Conservation (phyloP, 2,329 filamentous ascomycete genomes). For the Paramyrothecium roridum region DNA sequence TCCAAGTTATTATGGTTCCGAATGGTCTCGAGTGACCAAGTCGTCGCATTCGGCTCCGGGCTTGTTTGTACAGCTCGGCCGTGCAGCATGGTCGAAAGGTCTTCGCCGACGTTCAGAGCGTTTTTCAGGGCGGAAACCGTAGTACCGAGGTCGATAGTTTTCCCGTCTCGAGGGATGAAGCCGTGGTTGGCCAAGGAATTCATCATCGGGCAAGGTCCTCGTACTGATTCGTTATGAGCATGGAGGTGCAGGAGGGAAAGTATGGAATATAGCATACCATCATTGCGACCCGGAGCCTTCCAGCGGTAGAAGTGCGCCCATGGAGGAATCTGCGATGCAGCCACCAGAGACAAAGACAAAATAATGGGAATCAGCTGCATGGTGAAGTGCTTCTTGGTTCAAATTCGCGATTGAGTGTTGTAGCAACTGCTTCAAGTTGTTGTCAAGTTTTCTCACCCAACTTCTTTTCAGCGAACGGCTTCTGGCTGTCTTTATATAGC, state of each 20-base stretch:
- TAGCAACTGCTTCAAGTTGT: not conserved
- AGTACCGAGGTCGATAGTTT: conserved; percentile 33
- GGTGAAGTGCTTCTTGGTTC: not conserved
- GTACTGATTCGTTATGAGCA: too few relatives aligned
- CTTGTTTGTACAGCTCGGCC: conserved; percentile 37
- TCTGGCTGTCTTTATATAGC: too few relatives aligned
- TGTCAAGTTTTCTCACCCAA: too few relatives aligned
- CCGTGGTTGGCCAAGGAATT: conserved; percentile 26
- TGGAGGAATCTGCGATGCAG: not conserved
- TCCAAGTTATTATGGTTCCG: conserved; percentile 47
- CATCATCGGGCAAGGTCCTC: conserved; percentile 46
- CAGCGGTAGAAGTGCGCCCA: not conserved
- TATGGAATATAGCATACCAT: too few relatives aligned
- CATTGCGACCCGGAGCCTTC: not conserved
- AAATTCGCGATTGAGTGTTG: not conserved
- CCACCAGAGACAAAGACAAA: not conserved
- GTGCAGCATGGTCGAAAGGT: conserved; percentile 37
- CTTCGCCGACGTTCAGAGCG: conserved; percentile 39
- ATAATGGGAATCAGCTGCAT: not conserved
- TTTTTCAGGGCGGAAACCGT: conserved; percentile 32
- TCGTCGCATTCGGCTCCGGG: conserved; percentile 38
- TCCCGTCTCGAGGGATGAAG: conserved; percentile 43
- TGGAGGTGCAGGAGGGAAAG: too few relatives aligned
- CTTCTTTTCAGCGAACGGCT: too few relatives aligned
- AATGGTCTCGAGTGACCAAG: conserved; percentile 25